These are phyloP conservation scores for Globisporangium barbulae DNA, from an alignment of 352 stramenopile genomes.

Conservation along the genomic window DNA sequence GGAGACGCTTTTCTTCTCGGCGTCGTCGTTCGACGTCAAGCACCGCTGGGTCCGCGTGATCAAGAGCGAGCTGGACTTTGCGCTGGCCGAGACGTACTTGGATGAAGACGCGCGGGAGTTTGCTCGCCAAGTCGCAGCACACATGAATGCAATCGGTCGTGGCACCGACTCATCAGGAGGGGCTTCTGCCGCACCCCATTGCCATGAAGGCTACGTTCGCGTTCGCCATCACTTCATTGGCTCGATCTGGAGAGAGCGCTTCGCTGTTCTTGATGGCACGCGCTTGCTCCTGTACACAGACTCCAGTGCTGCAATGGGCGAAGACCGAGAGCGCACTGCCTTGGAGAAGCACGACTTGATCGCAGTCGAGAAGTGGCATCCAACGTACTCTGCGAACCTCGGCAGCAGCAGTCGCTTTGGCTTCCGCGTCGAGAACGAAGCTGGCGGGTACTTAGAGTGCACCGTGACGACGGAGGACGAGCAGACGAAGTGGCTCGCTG, in stretches of 20 bases:
- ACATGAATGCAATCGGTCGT: slow-evolving; percentile 24
- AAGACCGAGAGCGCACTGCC: slow-evolving; percentile 24
- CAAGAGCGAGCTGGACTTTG: slow-evolving; percentile 59
- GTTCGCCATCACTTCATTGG: slow-evolving; percentile 45
- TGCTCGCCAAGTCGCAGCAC: slow-evolving; percentile 41
- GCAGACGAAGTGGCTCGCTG: slow-evolving; percentile 34
- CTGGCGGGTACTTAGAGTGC: slow-evolving; percentile 58
- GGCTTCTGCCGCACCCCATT: background rate
- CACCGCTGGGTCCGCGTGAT: slow-evolving; percentile 51
- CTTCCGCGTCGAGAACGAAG: slow-evolving; percentile 61
- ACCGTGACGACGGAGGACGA: slow-evolving; percentile 31
- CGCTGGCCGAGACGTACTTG: slow-evolving; percentile 50
- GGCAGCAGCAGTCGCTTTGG: slow-evolving; percentile 25
- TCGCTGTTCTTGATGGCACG: slow-evolving; percentile 34
- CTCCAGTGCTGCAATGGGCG: slow-evolving; percentile 20
- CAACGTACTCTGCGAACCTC: slow-evolving; percentile 27
- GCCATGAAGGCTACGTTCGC: slow-evolving; percentile 35
- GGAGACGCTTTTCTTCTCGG: slow-evolving; percentile 35
- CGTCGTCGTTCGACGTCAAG: slow-evolving; percentile 30
- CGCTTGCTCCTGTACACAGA: slow-evolving; percentile 36
- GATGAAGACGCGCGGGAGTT: slow-evolving; percentile 55
- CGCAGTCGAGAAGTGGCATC: slow-evolving; percentile 45
- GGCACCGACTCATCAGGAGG: background rate
- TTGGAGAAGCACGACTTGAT: slow-evolving; percentile 57
- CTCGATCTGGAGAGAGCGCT: slow-evolving; percentile 51